Base-by-base conservation (phyloP, 257 asterid species). In the Cruciata laevipes region DNA sequence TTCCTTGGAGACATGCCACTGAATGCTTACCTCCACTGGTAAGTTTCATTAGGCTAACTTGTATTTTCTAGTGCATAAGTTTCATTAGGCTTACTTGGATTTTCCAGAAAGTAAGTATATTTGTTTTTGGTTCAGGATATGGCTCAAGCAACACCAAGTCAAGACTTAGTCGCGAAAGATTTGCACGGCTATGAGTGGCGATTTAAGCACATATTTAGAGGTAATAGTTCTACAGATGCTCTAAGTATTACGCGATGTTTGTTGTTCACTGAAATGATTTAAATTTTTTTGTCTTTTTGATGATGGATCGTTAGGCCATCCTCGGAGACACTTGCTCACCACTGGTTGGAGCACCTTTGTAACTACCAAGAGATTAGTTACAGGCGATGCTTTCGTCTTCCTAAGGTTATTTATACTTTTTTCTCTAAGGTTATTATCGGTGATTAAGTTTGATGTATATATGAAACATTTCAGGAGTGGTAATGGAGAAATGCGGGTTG, bases 21-120 rank as follows among this genome's bases (percentile, higher is more conserved):
- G 96, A 90, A 51, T 90, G 97, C 76, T 94, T 90, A 62, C 97
- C 97, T 24, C 90, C 89, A 8, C 73, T 90, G 97, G 97, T 90
- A 14, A 14, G 53, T 44, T 63, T 65, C 16, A 62, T 23, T 7
- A 3, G 57, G 16, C 23, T 13, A n/a, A 1, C 11, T 55, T 23
- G 55, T 38, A 31, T 32, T 8, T 68, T 75, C 18, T 11, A 8
- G 47, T 42, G 71, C 16, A 8, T 51, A 20, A 13, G n/a, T 52
- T 24, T 27, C 21, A n/a, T n/a, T n/a, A n/a, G n/a, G n/a, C n/a
- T n/a, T n/a, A n/a, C n/a, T n/a, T n/a, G n/a, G 20, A 16, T 1
- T 44, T 44, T 8, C 8, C 18, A 44, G 30, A 11, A 10, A 30
- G 49, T 33, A 21, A 25, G 47, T 33, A 18, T 24, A 60, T 38